Base-by-base conservation (phyloP, 1,284 basidiomycete genomes). In the Gomphus bonarii region DNA sequence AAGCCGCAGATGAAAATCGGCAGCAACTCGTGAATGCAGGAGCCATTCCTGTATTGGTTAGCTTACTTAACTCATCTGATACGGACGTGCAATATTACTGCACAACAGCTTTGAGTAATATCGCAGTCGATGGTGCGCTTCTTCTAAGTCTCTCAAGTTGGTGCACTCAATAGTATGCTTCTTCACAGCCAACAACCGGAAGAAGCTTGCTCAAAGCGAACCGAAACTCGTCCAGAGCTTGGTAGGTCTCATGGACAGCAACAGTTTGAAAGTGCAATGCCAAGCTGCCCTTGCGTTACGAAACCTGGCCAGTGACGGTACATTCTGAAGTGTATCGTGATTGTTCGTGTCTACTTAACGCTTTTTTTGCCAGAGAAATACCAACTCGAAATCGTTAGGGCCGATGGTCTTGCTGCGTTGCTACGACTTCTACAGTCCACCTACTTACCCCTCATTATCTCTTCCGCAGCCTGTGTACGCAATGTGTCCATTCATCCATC, bases 21-120 rank as follows among this genome's bases (percentile, higher is more conserved):
- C 95, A 98, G 69, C 95, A 99, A 68, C 87, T 99, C 49, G 97
- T 99, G 65, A 97, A 95, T 64, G 97, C 97, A 28, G 97, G 97
- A 12, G 97, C 97, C 20, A 98, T 99, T 60, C 97, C 97, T 12
- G 97, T 99, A 38, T 83, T 99, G 28, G 97, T 99, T 63, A 88
- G 88, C 66, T 76, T 99, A 40, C 78, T 99, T 58, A 95, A 95
- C 68, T 95, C 92, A n/a, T 84, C 91, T 46, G 95, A 99, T 69
- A 99, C 95, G 20, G 95, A 99, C 69, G 97, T 99, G 1, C 97
- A 99, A 72, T 99, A 99, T 69, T 99, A 99, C 70, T 99, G 97
- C 73, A 99, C 97, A 6, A 99, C 97, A 25, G 97, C 97, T 0
- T 74, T 99, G 61, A 95, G 91, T 69, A 99, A 99, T 71, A 99